These are phyloP conservation scores for Aspergillus bertholletiae DNA, from an alignment of 495 filamentous ascomycete species.

Conservation along the genomic window DNA sequence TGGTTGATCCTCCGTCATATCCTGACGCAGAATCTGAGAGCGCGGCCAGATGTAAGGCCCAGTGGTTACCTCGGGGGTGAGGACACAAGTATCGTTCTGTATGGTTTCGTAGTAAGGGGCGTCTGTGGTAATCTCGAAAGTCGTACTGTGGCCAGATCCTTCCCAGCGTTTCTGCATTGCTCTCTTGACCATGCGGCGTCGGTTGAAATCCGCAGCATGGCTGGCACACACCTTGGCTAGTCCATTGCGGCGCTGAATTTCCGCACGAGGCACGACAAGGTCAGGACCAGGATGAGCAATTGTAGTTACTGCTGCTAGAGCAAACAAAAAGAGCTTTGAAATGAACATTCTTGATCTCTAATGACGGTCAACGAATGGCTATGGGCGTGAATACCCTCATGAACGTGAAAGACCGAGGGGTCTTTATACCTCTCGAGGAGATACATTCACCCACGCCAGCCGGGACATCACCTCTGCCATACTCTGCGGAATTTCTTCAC, in stretches of 20 bases:
- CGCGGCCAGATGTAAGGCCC: conserved; percentile 43
- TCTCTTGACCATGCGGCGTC: conserved; percentile 1
- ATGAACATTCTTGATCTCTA: background rate
- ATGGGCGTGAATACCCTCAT: background rate
- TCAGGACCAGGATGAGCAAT: background rate
- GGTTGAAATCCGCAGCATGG: conserved; percentile 6
- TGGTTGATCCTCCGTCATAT: conserved; percentile 48
- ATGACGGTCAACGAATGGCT: background rate
- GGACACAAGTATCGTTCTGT: conserved; percentile 44
- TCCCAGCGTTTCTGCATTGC: background rate
- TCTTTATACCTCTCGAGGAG: background rate
- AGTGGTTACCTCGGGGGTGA: conserved; percentile 46
- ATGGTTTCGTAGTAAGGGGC: conserved; percentile 19
- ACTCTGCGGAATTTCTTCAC: background rate
- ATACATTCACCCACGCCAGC: background rate
- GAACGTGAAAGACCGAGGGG: background rate
- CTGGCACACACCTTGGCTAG: background rate
- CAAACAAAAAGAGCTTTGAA: background rate
- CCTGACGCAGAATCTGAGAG: conserved; percentile 31
- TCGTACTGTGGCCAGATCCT: background rate
- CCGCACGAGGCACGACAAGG: background rate
- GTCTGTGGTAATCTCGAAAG: conserved; percentile 7
- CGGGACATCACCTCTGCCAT: background rate
- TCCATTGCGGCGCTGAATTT: background rate
- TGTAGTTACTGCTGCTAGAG: background rate